Conservation (phyloP, 305 asterid genomes). For the Salvia sclarea region DNA sequence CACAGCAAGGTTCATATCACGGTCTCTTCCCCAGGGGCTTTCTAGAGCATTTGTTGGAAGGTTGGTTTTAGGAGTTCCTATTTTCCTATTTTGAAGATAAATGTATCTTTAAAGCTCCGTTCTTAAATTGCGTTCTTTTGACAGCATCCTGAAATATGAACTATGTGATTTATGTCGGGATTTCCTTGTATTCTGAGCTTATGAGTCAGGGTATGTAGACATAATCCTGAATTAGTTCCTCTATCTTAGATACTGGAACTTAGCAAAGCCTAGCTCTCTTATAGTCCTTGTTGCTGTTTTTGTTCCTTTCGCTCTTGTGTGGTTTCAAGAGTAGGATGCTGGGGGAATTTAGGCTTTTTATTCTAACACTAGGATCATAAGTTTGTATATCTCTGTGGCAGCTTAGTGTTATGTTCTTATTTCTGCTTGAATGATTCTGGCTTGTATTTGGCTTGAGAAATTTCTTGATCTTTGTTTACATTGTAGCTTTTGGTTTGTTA, state of each 20-base stretch:
- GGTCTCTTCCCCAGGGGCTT: constrained; percentile 81
- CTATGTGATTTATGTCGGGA: not conserved
- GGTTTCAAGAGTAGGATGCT: constrained; percentile 1
- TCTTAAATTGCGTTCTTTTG: constrained; percentile 13
- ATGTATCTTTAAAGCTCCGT: not conserved
- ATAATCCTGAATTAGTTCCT: not conserved
- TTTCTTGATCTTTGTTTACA: not conserved
- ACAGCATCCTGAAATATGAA: not conserved
- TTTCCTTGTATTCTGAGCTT: constrained; percentile 9
- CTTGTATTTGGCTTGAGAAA: not conserved
- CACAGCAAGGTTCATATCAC: constrained; percentile 71
- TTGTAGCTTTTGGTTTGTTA: constrained; percentile 3
- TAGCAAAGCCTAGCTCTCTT: constrained; percentile 5
- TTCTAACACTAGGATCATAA: not conserved
- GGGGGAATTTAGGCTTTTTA: not conserved
- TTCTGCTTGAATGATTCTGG: not conserved
- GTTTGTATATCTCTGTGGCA: not conserved
- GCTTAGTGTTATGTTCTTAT: not conserved
- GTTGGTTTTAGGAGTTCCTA: constrained; percentile 39
- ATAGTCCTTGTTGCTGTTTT: not conserved
- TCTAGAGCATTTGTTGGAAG: constrained; percentile 93
- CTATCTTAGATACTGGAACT: constrained; percentile 15
- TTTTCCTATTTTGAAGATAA: constrained; percentile 2
- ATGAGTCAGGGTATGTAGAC: not conserved
- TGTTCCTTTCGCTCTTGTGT: not conserved